Evolutionary conservation across 192 early-diverging fungal genomes (phyloP).

Genomic region (Kickxella alabastrina): DNA sequence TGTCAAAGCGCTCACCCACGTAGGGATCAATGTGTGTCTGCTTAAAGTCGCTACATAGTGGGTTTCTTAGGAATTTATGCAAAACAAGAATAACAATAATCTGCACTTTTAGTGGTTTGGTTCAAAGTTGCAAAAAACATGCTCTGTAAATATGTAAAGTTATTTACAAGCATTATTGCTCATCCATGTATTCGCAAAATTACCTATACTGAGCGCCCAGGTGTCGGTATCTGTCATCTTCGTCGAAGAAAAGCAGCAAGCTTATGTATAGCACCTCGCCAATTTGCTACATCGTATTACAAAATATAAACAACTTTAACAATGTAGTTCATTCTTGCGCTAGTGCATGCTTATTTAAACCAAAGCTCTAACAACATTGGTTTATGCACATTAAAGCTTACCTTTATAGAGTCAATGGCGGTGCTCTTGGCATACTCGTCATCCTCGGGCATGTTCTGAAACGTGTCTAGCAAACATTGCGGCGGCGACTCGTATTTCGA

Average conservation of each 20-base stretch:
- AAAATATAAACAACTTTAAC: too few species aligned
- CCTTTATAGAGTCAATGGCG: constrained; percentile 21
- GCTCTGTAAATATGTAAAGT: too few species aligned
- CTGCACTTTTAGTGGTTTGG: too few species aligned
- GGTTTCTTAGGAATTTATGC: background rate
- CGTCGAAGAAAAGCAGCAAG: constrained; percentile 31
- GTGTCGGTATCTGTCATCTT: constrained; percentile 7
- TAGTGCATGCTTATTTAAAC: too few species aligned
- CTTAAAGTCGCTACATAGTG: constrained; percentile 4
- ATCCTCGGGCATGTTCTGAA: background rate
- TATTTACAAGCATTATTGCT: too few species aligned
- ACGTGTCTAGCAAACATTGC: background rate
- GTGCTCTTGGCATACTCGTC: constrained; percentile 3
- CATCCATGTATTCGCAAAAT: too few species aligned
- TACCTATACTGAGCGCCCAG: too few species aligned
- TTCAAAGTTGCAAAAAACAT: too few species aligned
- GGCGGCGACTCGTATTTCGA: background rate
- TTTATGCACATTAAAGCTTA: constrained; percentile 1
- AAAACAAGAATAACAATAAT: too few species aligned
- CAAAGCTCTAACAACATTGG: too few species aligned
- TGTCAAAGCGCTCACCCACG: constrained; percentile 13
- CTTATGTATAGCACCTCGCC: constrained; percentile 34
- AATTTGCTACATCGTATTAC: constrained; percentile 30
- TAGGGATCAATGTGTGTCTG: constrained; percentile 11
- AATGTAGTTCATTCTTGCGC: too few species aligned